Evolutionary conservation across 805 yeast species (phyloP).

Genomic region (Metschnikowia reukaufii): DNA sequence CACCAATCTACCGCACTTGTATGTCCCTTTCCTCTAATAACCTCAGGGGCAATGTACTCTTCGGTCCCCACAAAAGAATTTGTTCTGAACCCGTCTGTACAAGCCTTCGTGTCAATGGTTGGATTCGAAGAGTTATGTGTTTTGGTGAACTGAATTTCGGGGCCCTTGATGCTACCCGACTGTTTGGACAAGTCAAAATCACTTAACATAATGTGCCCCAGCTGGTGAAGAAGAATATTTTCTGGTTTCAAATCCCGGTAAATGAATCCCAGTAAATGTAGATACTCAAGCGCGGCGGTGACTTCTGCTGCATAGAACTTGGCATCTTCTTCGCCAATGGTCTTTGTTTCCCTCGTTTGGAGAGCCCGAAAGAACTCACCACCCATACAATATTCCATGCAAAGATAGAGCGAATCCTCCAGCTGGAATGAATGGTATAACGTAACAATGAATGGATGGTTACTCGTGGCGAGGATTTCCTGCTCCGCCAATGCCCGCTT

Average conservation of each 20-base stretch:
- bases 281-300: slow-evolving; percentile 91
- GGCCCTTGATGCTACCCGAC: slow-evolving; percentile 72
- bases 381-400: slow-evolving; percentile 99
- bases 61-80: slow-evolving; percentile 99
- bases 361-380: slow-evolving; percentile 97
- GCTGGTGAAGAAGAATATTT: slow-evolving; percentile 88
- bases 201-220: slow-evolving; percentile 97
- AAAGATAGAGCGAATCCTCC: slow-evolving; percentile 82
- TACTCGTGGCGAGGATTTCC: slow-evolving; percentile 90
- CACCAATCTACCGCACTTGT: slow-evolving; percentile 99
- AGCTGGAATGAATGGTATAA: slow-evolving; percentile 94
- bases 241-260: slow-evolving; percentile 97
- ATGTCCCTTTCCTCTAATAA: slow-evolving; percentile 94
- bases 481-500: slow-evolving; percentile 96
- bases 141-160: slow-evolving; percentile 55
- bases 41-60: slow-evolving; percentile 98
- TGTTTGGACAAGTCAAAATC: slow-evolving; percentile 96
- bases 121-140: slow-evolving; percentile 46
- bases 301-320: slow-evolving; percentile 95
- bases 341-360: slow-evolving; percentile 84
- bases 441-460: slow-evolving; percentile 96
- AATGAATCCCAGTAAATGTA: slow-evolving; percentile 95
- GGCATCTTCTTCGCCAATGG: slow-evolving; percentile 86
- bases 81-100: slow-evolving; percentile 94
- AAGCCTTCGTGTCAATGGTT: slow-evolving; percentile 87